These are phyloP conservation scores for Gnaphalium uliginosum DNA, from an alignment of 129 eudicot species.

Conservation along the genomic window DNA sequence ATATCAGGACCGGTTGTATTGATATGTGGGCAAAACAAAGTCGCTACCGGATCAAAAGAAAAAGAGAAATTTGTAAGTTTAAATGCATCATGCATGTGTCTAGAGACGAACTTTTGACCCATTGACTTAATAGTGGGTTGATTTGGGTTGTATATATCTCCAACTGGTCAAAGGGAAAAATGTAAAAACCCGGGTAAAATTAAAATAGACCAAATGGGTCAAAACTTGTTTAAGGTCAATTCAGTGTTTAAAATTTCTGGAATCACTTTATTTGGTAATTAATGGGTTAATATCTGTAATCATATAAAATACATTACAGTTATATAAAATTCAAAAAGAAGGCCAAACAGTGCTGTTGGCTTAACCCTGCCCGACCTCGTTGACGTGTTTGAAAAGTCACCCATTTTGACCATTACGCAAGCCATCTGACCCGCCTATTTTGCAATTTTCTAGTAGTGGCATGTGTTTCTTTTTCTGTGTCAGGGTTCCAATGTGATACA, in stretches of 20 bases:
- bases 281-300: background rate
- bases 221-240: background rate
- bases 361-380: background rate
- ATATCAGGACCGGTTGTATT: conserved; percentile 84
- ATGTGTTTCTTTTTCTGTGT: conserved; percentile 8
- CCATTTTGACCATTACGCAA: background rate
- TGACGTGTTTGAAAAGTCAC: background rate
- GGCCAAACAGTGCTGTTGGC: background rate
- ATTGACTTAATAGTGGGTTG: background rate
- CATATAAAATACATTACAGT: background rate
- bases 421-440: background rate
- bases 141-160: background rate
- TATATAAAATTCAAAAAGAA: background rate
- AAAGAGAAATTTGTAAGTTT: conserved; percentile 84
- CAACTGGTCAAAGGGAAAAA: background rate
- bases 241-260: background rate
- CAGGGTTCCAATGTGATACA: conserved; percentile 18
- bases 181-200: background rate
- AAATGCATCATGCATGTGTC: background rate
- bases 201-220: background rate
- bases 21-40: conserved; percentile 95
- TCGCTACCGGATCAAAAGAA: conserved; percentile 80
- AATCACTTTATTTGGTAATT: background rate
- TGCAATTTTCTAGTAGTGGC: background rate
- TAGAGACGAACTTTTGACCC: background rate